Evolutionary conservation across 768 basidiomycete species (phyloP).

Genomic region (Lentinula raphanica): DNA sequence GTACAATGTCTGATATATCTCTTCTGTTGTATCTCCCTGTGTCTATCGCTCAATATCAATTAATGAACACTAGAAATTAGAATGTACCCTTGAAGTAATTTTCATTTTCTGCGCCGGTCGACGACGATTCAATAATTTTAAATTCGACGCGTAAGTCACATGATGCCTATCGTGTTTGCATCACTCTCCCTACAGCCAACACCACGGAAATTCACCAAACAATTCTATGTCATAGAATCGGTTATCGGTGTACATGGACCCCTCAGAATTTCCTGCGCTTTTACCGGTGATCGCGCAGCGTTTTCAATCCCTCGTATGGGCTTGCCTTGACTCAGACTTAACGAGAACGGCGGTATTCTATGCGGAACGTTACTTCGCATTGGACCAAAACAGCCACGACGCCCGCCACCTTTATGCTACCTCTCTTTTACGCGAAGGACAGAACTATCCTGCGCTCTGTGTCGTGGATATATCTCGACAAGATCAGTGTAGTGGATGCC

Average conservation of each 20-base stretch:
- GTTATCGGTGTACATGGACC: constrained; percentile 42
- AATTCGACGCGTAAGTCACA: neutral
- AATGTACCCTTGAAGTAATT: no score
- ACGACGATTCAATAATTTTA: no score
- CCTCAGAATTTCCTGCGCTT: constrained; percentile 45
- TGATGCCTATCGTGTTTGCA: neutral
- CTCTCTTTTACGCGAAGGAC: constrained; percentile 62
- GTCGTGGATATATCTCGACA: constrained; percentile 62
- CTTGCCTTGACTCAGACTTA: constrained; percentile 78
- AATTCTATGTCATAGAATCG: neutral
- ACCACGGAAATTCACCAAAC: neutral
- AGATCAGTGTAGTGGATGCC: constrained; percentile 65
- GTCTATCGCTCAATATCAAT: neutral
- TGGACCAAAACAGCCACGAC: constrained; percentile 70
- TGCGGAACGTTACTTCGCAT: constrained; percentile 76
- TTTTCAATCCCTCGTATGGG: constrained; percentile 73
- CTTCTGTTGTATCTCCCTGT: neutral
- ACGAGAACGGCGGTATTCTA: constrained; percentile 81
- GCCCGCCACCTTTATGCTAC: constrained; percentile 83
- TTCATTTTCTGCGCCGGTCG: no score
- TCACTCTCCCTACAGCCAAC: neutral
- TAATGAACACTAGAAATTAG: neutral
- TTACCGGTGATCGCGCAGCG: constrained; percentile 59
- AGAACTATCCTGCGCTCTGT: constrained; percentile 69
- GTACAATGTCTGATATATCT: neutral